Conservation (phyloP, 2,329 filamentous ascomycete species). For the Neonectria sp. region DNA sequence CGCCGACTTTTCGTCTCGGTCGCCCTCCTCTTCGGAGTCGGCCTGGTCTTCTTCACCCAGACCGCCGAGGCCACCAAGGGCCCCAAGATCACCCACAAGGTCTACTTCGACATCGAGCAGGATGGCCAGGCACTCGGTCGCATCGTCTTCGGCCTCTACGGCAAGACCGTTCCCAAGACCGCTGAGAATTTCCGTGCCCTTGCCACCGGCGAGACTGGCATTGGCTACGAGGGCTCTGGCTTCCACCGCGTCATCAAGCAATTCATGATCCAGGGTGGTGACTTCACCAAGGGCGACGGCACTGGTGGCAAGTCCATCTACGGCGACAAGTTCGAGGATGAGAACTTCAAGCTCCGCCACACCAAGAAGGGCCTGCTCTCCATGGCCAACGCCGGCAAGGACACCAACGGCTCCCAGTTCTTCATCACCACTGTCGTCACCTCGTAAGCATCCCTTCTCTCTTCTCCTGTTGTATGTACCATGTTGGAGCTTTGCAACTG, state of each 20-base stretch:
- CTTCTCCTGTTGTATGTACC: not conserved
- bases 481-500: constrained; percentile 8
- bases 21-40: constrained; percentile 81
- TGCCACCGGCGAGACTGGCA: constrained; percentile 89
- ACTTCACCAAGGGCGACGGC: constrained; percentile 87
- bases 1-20: constrained; percentile 78
- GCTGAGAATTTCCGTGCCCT: constrained; percentile 83
- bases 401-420: constrained; percentile 92
- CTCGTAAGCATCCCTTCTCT: constrained; percentile 65
- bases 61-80: constrained; percentile 83
- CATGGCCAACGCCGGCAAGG: constrained; percentile 88
- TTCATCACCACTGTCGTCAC: constrained; percentile 91
- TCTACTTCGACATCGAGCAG: constrained; percentile 88
- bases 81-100: constrained; percentile 96
- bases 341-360: constrained; percentile 98
- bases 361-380: constrained; percentile 86
- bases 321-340: constrained; percentile 85
- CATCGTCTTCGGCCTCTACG: constrained; percentile 87
- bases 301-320: constrained; percentile 93
- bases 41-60: constrained; percentile 82
- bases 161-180: constrained; percentile 87
- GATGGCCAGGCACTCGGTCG: constrained; percentile 82
- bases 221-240: constrained; percentile 83
- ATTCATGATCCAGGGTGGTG: constrained; percentile 94
- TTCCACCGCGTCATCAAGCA: constrained; percentile 94